Evolutionary conservation across 441 rosid species (phyloP).

Genomic region (Arabidopsis hybrid): DNA sequence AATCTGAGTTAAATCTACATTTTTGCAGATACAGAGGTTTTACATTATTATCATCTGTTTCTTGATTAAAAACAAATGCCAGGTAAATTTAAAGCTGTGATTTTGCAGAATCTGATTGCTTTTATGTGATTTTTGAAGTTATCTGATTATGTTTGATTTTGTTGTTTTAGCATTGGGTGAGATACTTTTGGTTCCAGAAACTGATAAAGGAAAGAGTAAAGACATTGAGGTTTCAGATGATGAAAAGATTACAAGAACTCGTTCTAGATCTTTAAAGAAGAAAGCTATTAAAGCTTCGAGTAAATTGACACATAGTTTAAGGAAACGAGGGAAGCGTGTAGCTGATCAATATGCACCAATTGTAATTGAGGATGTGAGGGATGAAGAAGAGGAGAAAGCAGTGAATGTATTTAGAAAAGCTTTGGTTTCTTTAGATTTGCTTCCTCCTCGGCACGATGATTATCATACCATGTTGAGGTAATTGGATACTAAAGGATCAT

Average conservation of each 20-base stretch:
- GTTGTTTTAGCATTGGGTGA: slow-evolving; percentile 49
- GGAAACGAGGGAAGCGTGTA: slow-evolving; percentile 75
- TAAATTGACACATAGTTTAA: slow-evolving; percentile 67
- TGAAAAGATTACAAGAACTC: slow-evolving; percentile 61
- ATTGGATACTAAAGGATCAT: not conserved
- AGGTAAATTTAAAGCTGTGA: slow-evolving; percentile 41
- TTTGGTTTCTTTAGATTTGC: slow-evolving; percentile 70
- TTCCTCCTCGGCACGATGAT: slow-evolving; percentile 77
- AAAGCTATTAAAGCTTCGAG: slow-evolving; percentile 85
- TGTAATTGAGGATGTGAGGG: slow-evolving; percentile 79
- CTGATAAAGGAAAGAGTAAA: slow-evolving; percentile 50
- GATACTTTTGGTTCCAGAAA: slow-evolving; percentile 51
- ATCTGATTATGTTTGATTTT: not conserved
- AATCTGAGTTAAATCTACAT: slow-evolving; percentile 16
- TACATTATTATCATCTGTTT: slow-evolving; percentile 15
- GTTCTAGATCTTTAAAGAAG: slow-evolving; percentile 67
- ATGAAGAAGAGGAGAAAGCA: slow-evolving; percentile 74
- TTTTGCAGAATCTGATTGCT: slow-evolving; percentile 7
- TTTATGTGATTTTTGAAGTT: not conserved
- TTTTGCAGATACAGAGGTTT: slow-evolving; percentile 36
- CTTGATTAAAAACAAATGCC: slow-evolving; percentile 44
- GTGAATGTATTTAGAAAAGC: slow-evolving; percentile 72
- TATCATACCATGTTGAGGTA: slow-evolving; percentile 92
- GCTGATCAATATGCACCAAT: slow-evolving; percentile 63
- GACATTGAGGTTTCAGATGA: slow-evolving; percentile 73